Evolutionary conservation across 371 early-diverging fungal genomes (phyloP).

Genomic region (Synchytrium microbalum): DNA sequence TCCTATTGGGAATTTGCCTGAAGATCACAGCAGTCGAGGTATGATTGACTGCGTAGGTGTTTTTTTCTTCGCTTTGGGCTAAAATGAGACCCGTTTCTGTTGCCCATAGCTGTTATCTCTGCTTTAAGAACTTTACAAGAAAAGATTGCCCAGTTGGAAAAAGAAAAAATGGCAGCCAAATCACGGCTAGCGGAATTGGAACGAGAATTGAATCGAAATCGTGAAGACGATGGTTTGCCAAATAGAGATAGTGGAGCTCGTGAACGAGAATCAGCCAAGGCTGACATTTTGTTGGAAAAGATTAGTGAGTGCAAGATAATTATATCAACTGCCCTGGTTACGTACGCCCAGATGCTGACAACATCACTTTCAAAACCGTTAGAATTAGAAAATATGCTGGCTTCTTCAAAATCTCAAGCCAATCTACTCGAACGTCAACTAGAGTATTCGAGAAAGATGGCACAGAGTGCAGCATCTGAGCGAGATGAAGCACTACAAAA

Average conservation of each 20-base stretch:
- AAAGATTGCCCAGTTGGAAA: slow-evolving; percentile 28
- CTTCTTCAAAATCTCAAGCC: slow-evolving; percentile 13
- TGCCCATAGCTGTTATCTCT: slow-evolving; percentile 22
- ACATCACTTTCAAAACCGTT: background rate
- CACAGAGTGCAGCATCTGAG: slow-evolving; percentile 16
- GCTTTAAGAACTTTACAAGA: slow-evolving; percentile 39
- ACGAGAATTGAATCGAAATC: slow-evolving; percentile 21
- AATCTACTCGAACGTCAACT: slow-evolving; percentile 25
- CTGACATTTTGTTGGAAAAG: background rate
- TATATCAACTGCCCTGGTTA: too few species aligned
- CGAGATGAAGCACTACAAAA: slow-evolving; percentile 25
- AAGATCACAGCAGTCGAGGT: background rate
- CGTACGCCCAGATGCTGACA: background rate
- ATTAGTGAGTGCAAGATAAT: background rate
- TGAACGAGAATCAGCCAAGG: background rate
- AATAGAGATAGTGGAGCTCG: slow-evolving; percentile 37
- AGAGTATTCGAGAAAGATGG: slow-evolving; percentile 15
- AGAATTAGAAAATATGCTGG: slow-evolving; percentile 15
- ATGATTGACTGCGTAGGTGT: too few species aligned
- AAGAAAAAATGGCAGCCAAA: slow-evolving; percentile 30
- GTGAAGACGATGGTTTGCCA: background rate
- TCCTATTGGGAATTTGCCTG: background rate
- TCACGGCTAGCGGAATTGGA: slow-evolving; percentile 29
- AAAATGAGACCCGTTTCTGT: background rate
- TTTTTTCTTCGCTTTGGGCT: background rate